These are phyloP conservation scores for Ganoderma lingzhi DNA, from an alignment of 1,284 basidiomycete species.

Conservation along the genomic window DNA sequence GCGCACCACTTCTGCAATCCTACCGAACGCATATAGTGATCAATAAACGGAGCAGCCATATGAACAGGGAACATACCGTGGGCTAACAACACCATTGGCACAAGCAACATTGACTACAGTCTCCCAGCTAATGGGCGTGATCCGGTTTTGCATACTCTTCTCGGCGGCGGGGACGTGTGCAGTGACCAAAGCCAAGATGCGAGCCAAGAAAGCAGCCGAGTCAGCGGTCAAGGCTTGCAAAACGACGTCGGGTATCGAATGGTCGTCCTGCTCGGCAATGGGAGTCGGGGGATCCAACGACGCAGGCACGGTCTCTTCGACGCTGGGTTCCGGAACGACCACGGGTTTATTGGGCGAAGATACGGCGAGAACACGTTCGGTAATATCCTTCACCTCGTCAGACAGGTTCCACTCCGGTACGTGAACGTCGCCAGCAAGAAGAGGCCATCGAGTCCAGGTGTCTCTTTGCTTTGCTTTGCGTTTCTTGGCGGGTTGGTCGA, in stretches of 20 bases:
- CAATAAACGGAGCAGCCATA: not conserved
- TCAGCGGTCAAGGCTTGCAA: conserved; percentile 41
- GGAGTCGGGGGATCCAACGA: conserved; percentile 37
- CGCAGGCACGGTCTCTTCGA: not conserved
- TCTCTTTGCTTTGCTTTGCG: conserved; percentile 40
- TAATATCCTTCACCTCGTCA: conserved; percentile 62
- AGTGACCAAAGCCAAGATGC: conserved; percentile 53
- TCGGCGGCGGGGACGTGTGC: conserved; percentile 54
- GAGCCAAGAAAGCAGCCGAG: conserved; percentile 51
- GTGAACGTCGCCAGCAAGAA: conserved; percentile 61
- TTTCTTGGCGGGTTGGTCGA: conserved; percentile 23
- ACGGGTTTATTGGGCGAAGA: conserved; percentile 9
- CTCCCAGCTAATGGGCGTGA: conserved; percentile 60
- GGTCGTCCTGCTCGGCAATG: conserved; percentile 45
- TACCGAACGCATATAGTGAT: not conserved
- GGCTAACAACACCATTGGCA: conserved; percentile 47
- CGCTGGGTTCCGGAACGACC: conserved; percentile 8
- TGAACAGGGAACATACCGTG: conserved; percentile 46
- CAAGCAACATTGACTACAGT: conserved; percentile 54
- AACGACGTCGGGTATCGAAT: conserved; percentile 34
- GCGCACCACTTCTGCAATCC: conserved; percentile 35
- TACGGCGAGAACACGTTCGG: conserved; percentile 39
- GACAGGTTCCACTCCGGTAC: conserved; percentile 66
- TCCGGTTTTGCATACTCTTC: conserved; percentile 59
- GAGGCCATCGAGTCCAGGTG: conserved; percentile 74